These are phyloP conservation scores for Scedosporium dehoogii DNA, from an alignment of 2,329 filamentous ascomycete genomes.

Conservation along the genomic window DNA sequence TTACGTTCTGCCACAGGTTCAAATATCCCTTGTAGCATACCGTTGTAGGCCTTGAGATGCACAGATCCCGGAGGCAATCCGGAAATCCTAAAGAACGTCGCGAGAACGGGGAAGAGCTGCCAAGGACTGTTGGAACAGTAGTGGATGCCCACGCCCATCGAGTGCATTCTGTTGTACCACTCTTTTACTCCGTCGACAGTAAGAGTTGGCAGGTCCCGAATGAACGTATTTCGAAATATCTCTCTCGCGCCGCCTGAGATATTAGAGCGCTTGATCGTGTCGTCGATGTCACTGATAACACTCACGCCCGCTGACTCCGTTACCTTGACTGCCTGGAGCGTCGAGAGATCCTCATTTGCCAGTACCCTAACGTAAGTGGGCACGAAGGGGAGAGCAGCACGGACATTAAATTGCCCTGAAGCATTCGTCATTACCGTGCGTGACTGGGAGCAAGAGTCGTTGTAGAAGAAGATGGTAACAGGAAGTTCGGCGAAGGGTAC, in stretches of 20 bases:
- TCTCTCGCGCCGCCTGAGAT: slow-evolving; percentile 81
- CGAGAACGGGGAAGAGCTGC: slow-evolving; percentile 88
- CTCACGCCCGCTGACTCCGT: slow-evolving; percentile 75
- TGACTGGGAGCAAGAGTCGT: slow-evolving; percentile 71
- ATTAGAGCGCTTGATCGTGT: slow-evolving; percentile 93
- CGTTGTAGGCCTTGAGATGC: slow-evolving; percentile 91
- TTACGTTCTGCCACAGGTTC: slow-evolving; percentile 95
- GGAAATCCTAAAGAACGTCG: slow-evolving; percentile 71
- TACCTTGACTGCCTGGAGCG: slow-evolving; percentile 66
- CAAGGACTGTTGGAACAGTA: slow-evolving; percentile 99
- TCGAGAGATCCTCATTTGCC: slow-evolving; percentile 75
- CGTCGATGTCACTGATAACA: slow-evolving; percentile 94
- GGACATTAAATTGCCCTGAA: slow-evolving; percentile 74
- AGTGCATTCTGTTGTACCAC: slow-evolving; percentile 73
- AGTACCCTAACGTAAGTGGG: slow-evolving; percentile 84
- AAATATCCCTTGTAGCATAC: slow-evolving; percentile 96
- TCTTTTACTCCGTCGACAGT: slow-evolving; percentile 79
- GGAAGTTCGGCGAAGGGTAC: slow-evolving; percentile 67
- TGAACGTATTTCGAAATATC: slow-evolving; percentile 93
- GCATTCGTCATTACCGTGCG: slow-evolving; percentile 79
- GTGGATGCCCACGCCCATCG: slow-evolving; percentile 79
- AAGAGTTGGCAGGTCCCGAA: slow-evolving; percentile 72
- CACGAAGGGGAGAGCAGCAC: slow-evolving; percentile 76
- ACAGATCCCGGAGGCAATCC: slow-evolving; percentile 81
- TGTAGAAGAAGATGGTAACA: slow-evolving; percentile 93